A percentile compares a stretch with the other conserved stretches of the same genome.
Conservation (phyloP, 2,329 filamentous ascomycete genomes). For the Epicoccum nigrum region DNA sequence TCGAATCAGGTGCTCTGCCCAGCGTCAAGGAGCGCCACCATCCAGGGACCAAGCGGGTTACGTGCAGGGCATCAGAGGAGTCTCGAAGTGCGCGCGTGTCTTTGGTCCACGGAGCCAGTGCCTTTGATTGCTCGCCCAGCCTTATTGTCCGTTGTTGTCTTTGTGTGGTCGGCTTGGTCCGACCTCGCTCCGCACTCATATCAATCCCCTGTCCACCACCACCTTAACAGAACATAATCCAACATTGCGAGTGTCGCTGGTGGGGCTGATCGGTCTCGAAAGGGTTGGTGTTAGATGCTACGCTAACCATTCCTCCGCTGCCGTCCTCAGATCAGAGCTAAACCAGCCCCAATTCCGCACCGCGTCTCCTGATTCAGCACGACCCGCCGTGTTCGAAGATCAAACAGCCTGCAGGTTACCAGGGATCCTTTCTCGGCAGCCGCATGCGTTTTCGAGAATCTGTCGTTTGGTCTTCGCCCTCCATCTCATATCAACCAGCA, state of each 20-base stretch:
- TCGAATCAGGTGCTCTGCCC: conserved; percentile 40
- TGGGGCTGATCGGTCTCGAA: conserved; percentile 37
- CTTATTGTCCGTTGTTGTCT: conserved; percentile 12
- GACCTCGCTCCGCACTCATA: conserved; percentile 6
- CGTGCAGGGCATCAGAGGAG: conserved; percentile 26
- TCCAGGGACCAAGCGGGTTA: conserved; percentile 43
- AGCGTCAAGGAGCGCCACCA: conserved; percentile 34
- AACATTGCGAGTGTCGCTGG: conserved; percentile 42
- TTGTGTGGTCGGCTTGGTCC: conserved; percentile 22
- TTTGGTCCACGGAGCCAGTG: conserved; percentile 21
- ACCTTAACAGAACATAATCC: conserved; percentile 29
- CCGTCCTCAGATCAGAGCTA: conserved; percentile 41
- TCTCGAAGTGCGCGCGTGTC: conserved; percentile 21
- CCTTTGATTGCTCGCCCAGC: conserved; percentile 24
- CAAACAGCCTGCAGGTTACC: conserved; percentile 31
- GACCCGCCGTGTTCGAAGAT: conserved; percentile 33
- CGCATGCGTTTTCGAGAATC: conserved; percentile 28
- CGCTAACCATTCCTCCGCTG: conserved; percentile 41
- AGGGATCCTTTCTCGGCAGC: conserved; percentile 31
- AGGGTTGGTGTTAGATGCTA: conserved; percentile 29
- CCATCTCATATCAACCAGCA: conserved; percentile 33
- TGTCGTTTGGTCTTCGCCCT: conserved; percentile 22
- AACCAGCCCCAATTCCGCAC: conserved; percentile 42
- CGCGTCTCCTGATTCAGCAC: conserved; percentile 39
- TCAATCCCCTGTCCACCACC: conserved; percentile 20